A percentile compares a stretch with the other conserved stretches of the same genome.
Conservation (phyloP, 176 grass and related monocot species). For the Oryza rufipogon region DNA sequence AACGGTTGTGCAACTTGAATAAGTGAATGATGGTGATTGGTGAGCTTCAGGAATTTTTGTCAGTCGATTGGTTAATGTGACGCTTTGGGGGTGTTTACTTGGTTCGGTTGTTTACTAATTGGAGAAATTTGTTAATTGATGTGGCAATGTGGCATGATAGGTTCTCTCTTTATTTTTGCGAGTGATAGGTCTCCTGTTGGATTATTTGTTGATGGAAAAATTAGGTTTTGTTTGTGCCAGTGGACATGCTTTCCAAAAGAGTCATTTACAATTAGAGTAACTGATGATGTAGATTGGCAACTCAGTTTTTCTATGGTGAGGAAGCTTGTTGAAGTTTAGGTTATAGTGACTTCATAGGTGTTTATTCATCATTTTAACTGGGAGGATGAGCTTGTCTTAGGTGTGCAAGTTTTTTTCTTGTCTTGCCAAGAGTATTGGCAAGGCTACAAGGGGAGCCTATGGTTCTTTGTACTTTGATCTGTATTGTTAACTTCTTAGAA, state of each 20-base stretch:
- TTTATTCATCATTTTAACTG: conserved; percentile 7
- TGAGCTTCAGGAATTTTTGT: background rate
- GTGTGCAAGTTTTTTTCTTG: background rate
- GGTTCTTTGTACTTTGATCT: background rate
- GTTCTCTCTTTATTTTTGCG: background rate
- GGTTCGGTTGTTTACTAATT: background rate
- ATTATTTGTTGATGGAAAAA: background rate
- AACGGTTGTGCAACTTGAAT: background rate
- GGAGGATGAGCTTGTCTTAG: background rate
- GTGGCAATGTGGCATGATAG: background rate
- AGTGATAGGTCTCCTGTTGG: background rate
- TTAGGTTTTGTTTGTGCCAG: background rate
- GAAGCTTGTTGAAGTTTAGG: background rate
- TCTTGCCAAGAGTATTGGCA: background rate
- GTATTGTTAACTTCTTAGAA: background rate
- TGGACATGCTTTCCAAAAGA: background rate
- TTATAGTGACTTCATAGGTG: background rate
- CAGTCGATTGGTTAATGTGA: background rate
- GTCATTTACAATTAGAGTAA: background rate
- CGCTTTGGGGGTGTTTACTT: conserved; percentile 7
- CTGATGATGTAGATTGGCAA: background rate
- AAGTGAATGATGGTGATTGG: background rate
- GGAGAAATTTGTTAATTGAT: background rate
- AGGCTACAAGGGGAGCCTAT: background rate
- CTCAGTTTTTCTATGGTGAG: background rate